Evolutionary conservation across 257 asterid species (phyloP), one percentile per base, ranked within the genome.

Genomic region (Paraleonurus japonicus): DNA sequence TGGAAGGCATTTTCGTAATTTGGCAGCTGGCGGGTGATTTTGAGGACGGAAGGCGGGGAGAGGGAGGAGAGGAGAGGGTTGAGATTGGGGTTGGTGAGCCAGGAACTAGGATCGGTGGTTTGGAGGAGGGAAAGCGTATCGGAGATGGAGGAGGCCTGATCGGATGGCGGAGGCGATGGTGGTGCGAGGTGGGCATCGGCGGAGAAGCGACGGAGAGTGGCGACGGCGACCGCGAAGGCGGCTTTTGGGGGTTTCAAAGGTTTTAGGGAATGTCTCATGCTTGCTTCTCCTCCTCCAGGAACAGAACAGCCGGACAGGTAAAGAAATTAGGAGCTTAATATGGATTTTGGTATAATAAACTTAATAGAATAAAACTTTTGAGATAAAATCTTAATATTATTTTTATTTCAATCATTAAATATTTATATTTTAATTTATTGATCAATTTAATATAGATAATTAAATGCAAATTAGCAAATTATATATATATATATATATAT

Each of bases 1-100:
- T 81, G 77, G 73, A 88, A 83, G 60, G 93, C 89, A 76, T 80
- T 80, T 32, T 72, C 73, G 68, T 73, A 82, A 71, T 83, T 76
- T 0, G 90, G 91, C 76, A 93, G 83, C 59, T 73, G 88, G 69
- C 97, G 96, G 60, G 88, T 67, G 69, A 92, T 62, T 61, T 65
- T 81, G 75, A 89, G 92, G 69, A 88, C 55, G 51, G 85, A 63
- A 41, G 28, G 70, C 10, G 95, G 86, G n/a, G 82, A 32, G 37
- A 77, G 85, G 71, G 83, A 28, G 79, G 81, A 64, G 66, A 93
- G 86, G 70, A 88, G 87, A 32, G 80, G 62, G 75, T 24, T 67
- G 80, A 93, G 89, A 57, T 71, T 60, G 30, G 88, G 24, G 69
- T 77, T 73, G 72, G 82, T 22, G 43, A 72, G 50, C 95, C 95